These are phyloP conservation scores for Orbilia blumenaviensis DNA, from an alignment of 2,329 filamentous ascomycete species.

Conservation along the genomic window DNA sequence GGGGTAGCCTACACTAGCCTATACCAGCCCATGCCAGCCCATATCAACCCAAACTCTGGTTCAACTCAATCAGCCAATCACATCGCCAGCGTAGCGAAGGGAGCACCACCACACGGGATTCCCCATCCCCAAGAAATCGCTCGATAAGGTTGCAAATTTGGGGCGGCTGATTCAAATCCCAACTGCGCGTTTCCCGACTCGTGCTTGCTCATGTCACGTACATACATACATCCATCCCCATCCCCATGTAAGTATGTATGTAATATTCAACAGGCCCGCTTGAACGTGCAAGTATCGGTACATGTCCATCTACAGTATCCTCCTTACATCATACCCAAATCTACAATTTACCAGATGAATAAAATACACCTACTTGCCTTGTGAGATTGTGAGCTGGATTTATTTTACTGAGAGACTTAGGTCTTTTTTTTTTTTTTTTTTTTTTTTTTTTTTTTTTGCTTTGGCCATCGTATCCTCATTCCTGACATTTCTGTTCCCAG, in stretches of 20 bases:
- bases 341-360: too few species aligned
- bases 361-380: too few species aligned
- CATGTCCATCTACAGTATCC: too few species aligned
- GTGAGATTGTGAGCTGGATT: too few species aligned
- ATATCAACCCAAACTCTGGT: neutral
- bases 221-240: neutral
- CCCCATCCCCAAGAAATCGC: slow-evolving; percentile 42
- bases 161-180: slow-evolving; percentile 47
- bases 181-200: slow-evolving; percentile 35
- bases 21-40: neutral
- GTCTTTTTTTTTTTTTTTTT: neutral
- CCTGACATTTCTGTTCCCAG: too few species aligned
- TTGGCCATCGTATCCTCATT: too few species aligned
- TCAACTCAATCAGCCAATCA: slow-evolving; percentile 20
- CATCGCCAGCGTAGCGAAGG: slow-evolving; percentile 27
- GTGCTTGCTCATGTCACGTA: neutral
- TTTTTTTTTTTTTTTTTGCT: neutral
- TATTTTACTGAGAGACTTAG: too few species aligned
- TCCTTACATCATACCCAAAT: too few species aligned
- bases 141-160: slow-evolving; percentile 47
- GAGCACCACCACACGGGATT: slow-evolving; percentile 30
- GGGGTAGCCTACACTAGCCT: neutral
- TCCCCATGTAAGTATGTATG: neutral
- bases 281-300: too few species aligned
- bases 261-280: too few species aligned